Evolutionary conservation across 257 asterid species (phyloP), one percentile per base, ranked within the genome.

Genomic region (Nyctanthes arbortristis): DNA sequence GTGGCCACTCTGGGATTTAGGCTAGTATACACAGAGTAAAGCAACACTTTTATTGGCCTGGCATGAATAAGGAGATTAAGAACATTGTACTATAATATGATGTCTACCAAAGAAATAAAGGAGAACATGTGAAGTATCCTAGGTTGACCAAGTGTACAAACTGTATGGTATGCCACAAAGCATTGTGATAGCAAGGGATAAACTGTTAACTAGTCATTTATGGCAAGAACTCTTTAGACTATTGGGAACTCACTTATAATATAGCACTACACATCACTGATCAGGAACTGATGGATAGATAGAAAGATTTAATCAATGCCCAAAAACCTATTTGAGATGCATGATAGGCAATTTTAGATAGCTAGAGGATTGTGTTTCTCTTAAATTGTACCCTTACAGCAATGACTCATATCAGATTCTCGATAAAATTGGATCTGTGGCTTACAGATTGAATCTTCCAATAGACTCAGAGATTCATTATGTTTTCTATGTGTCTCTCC

Each of bases 221-320:
- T 68, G 73, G 56, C 39, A 56, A 3, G 65, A 32, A 6, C 18
- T 68, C 0, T 67, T 67, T 14, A 25, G 13, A 4, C 6, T 66
- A n/a, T 5, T 1, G 1, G 66, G 66, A 0, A 4, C 13, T 0
- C 25, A n/a, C n/a, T n/a, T n/a, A n/a, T n/a, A 34, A 14, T 13
- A 32, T 2, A 14, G 2, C 47, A 32, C 13, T 6, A 12, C 27
- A 13, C 1, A 14, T 4, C 66, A 61, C 9, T n/a, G n/a, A n/a
- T 29, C 66, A 4, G 49, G 34, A n/a, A 13, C 28, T 14, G 66
- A 61, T 32, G 24, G 66, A 0, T 43, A 60, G 18, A 60, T 43
- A 4, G 25, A 60, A 9, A 13, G 40, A 10, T 1, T 29, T 0
- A 61, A 61, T 13, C n/a, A n/a, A n/a, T n/a, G n/a, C n/a, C n/a